phyloP scores from a whole-genome alignment of 2,329 filamentous ascomycete species.

The Tricladium varicosporioides region DNA sequence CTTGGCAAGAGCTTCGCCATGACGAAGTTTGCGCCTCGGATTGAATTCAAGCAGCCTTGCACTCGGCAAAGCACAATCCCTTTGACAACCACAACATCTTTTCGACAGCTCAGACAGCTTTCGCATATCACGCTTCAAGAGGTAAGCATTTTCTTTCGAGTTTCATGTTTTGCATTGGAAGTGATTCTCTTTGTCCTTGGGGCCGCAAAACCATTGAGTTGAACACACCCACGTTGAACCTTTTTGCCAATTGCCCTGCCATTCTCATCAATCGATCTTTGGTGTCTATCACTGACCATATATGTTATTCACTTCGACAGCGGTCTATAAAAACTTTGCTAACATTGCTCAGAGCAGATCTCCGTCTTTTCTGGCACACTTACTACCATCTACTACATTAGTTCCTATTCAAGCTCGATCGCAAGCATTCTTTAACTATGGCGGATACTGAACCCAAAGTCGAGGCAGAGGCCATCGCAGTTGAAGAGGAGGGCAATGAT shows the following conservation, averaged over 20 bases:
- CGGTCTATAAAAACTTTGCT: background rate
- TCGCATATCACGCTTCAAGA: background rate
- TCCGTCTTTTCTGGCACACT: background rate
- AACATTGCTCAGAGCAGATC: background rate
- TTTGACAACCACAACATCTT: background rate
- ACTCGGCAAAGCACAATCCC: background rate
- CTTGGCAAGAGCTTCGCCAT: background rate
- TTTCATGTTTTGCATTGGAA: background rate
- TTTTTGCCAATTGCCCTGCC: background rate
- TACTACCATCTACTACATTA: background rate
- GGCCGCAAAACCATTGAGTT: background rate
- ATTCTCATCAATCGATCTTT: background rate
- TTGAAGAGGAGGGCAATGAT: slow-evolving; percentile 33
- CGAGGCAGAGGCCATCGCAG: slow-evolving; percentile 28
- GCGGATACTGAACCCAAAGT: slow-evolving; percentile 29
- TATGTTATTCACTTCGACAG: background rate
- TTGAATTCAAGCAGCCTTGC: slow-evolving; percentile 1
- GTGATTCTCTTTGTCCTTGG: background rate
- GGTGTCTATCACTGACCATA: background rate
- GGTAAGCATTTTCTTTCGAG: background rate
- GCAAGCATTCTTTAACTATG: slow-evolving; percentile 21
- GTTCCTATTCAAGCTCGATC: background rate
- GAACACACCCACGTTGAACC: background rate
- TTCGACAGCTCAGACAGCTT: background rate
- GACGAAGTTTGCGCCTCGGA: background rate